Evolutionary conservation across 352 stramenopile genomes (phyloP).

Genomic region (Globisporangium radiosum): DNA sequence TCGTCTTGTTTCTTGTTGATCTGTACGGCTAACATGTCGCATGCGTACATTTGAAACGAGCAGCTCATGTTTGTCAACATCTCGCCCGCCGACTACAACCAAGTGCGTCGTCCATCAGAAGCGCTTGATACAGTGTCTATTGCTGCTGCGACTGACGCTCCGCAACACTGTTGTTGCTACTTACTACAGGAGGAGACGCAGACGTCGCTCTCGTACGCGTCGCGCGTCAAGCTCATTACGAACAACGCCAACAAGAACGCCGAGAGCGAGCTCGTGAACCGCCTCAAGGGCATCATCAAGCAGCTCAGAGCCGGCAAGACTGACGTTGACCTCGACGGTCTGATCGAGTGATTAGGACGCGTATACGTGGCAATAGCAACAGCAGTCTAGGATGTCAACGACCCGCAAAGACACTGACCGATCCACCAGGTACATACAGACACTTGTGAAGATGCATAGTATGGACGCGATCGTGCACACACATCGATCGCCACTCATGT

Average conservation of each 20-base stretch:
- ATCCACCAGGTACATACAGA: too few relatives aligned
- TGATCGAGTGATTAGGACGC: conserved; percentile 29
- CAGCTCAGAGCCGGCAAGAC: conserved; percentile 58
- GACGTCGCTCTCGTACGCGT: conserved; percentile 77
- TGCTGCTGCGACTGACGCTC: neutral
- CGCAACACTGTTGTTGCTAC: neutral
- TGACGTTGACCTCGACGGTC: conserved; percentile 63
- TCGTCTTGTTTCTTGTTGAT: neutral
- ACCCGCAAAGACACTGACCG: neutral
- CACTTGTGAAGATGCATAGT: too few relatives aligned
- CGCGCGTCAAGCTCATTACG: conserved; percentile 85
- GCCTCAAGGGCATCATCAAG: conserved; percentile 80
- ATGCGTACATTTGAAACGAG: neutral
- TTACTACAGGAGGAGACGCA: conserved; percentile 64
- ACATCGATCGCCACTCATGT: too few relatives aligned
- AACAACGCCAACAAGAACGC: conserved; percentile 85
- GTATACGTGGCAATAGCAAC: neutral
- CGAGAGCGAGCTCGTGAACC: conserved; percentile 77
- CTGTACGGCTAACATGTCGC: too few relatives aligned
- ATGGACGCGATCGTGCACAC: too few relatives aligned
- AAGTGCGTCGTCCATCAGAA: conserved; percentile 23
- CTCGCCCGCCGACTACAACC: conserved; percentile 86
- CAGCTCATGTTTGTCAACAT: conserved; percentile 90
- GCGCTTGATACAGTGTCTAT: neutral
- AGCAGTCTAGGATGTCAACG: too few relatives aligned